Base-by-base conservation (phyloP, 495 filamentous ascomycete genomes). In the Podospora bellae-mahoneyi region DNA sequence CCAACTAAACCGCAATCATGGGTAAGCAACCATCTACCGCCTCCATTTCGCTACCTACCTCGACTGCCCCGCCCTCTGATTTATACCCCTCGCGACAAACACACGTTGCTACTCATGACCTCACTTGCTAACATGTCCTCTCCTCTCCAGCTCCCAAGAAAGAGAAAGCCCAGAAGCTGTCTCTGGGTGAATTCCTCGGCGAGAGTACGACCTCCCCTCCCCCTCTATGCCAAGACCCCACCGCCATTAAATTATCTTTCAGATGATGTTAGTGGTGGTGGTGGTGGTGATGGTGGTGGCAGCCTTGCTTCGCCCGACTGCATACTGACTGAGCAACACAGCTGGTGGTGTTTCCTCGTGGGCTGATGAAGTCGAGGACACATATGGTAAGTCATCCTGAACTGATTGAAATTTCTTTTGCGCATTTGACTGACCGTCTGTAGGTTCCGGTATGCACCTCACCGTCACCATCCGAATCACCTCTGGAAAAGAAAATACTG, bases 361-460 rank as follows among this genome's bases (percentile, higher is more conserved):
- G 95, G 95, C 95, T 71, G 95, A 98, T 83, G 95, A 99, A 76
- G 96, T 98, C 85, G 95, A 98, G 77, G 91, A 95, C 72, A 81
- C 91, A 69, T 82, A 85, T 78, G 82, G 92, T 94, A 89, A 77
- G 87, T 32, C 28, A 13, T 28, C 10, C 58, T 18, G 3, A 32
- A 32, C 5, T 58, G 3, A 48, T 9, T 48, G 7, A 32, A 32
- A 48, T 48, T 13, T 48, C 39, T 48, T 16, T 48, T 48, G 39
- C 39, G 39, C 39, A 48, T 48, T 13, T 13, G 39, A 48, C 39
- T 48, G 39, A 48, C 39, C 13, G 59, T 30, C 26, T 48, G 4
- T 32, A 32, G 28, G 13, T 32, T 61, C 59, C 23, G 59, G 28
- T 61, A 28, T 32, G 39, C 39, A 48, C 39, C 39, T 2, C 39